Evolutionary conservation across 2,329 filamentous ascomycete species (phyloP), one percentile per base, ranked within the genome.

Genomic region (Dendrostoma leiphaemia): DNA sequence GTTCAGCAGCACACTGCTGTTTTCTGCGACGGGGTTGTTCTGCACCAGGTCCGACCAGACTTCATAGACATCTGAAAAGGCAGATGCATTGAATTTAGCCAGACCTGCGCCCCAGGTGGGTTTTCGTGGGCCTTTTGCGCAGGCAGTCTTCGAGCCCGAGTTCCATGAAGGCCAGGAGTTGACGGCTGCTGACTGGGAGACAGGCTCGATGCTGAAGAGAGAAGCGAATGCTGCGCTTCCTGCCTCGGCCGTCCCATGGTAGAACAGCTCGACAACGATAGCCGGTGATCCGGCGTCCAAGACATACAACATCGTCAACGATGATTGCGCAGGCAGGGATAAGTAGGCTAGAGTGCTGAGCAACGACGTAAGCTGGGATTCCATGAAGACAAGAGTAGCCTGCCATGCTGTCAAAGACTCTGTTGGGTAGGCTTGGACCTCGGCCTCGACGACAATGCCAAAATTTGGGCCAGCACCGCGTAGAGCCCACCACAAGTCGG

Each of bases 391-490:
- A 24, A 41, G 38, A 13, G 38, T 41, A 23, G 38, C 38, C 38
- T 41, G 38, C 38, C 38, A 41, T 24, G 38, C 38, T 15, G 38
- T 41, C 38, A 41, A 23, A 24, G 38, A 23, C 38, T 41, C 38
- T 21, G 19, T 41, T 23, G 38, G 38, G 60, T 76, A 80, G 46
- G 81, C 71, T 61, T 77, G 75, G 23, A 69, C 69, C 1, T 67
- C 72, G 21, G 74, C 62, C 4, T 71, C 71, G 1, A 77, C 80
- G n/a, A 83, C 76, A 50, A 84, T 74, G 43, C 81, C 81, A 56
- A 84, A 83, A 64, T 83, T 83, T 58, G 82, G 78, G 2, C 80
- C 81, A 2, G 80, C 81, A 3, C 81, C 81, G 43, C 71, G 70
- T 60, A 84, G 71, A 1, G 71, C 81, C 81, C 80, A 85, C 63